Base-by-base conservation (phyloP, 208 protist genomes). In the Acanthamoeba sp. region DNA sequence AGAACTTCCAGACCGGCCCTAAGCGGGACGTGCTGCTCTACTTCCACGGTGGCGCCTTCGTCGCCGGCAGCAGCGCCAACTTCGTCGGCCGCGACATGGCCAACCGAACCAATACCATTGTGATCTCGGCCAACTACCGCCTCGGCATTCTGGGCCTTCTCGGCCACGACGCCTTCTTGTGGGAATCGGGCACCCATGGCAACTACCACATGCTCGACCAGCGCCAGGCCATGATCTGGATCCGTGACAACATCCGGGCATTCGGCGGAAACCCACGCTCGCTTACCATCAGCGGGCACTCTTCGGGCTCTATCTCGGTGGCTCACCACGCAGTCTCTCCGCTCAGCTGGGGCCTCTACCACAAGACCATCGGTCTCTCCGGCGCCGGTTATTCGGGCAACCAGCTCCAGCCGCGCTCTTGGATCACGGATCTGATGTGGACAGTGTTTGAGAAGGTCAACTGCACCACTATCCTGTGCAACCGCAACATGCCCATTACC, bases 131-230 rank as follows among this genome's bases (percentile, higher is more conserved):
- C 20, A 7, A 50, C 82, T 96, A 95, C 48, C 59, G 93, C 66
- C 69, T 95, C 0, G 94, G 94, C 27, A 85, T 91, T 10, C 84
- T 95, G 55, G 88, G 95, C 91, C 94, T 87, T 5, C 78, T 87
- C 14, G 38, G 42, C n/a, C 48, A 59, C 29, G 36, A 87, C 10
- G 78, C 20, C 40, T 48, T 87, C 78, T 1, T 27, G 16, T 16
- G 20, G 66, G 66, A 76, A 29, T 76, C 66, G 32, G 66, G 66
- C 66, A 76, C 66, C 32, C 40, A 76, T 22, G 40, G 40, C 40
- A 78, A 78, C 62, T 48, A 59, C 48, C 55, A 29, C 14, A 14
- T 71, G 27, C n/a, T 76, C 36, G 91, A 94, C 73, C 91, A 94
- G 78, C 71, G 55, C n/a, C 22, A 10, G 20, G 55, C 91, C 57